Evolutionary conservation across 208 protist genomes (phyloP), one percentile per base, ranked within the genome.

Genomic region (Entamoeba histolytica): DNA sequence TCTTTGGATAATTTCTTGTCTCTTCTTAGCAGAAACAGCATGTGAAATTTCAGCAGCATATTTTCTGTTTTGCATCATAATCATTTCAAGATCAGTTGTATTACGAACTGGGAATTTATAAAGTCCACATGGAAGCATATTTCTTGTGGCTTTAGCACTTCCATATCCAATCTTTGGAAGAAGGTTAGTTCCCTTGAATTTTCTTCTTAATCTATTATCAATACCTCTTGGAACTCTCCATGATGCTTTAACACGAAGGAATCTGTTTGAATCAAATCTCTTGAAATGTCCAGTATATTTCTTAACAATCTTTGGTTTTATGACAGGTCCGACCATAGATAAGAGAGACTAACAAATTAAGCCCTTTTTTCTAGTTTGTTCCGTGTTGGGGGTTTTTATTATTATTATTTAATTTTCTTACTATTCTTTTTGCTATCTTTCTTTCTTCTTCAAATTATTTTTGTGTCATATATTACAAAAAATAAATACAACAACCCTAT

Each of bases 41-140:
- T 97, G 95, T 91, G 96, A 96, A 96, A 99, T 99, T 94, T 99
- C 97, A 92, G 98, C 98, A 92, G 97, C 97, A 96, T 99, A 99
- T 96, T 98, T 99, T 94, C 98, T 97, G 98, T 99, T 99, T 96
- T 99, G 98, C 98, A 99, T 99, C 49, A 99, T 96, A 49, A 99
- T 97, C 96, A 99, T 97, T 96, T 99, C 98, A 91, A 99, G 97
- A 94, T 99, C 98, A 95, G 98, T 95, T 35, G 52, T 96, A 94
- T 97, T 98, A 95, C 96, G 95, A 93, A 98, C 96, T 93, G 96
- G 96, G 96, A 99, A 99, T 95, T 97, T 97, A 96, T 98, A 98
- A 97, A 99, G 99, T 94, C 98, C 98, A 92, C 97, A 97, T 47
- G 98, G 98, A 93, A 97, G 96, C 94, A 98, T 96, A 96, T 98